A percentile compares a stretch with the other conserved stretches of the same genome.
These are phyloP conservation scores for Coemansia sp. DNA, from an alignment of 192 early-diverging fungal genomes.

Conservation along the genomic window DNA sequence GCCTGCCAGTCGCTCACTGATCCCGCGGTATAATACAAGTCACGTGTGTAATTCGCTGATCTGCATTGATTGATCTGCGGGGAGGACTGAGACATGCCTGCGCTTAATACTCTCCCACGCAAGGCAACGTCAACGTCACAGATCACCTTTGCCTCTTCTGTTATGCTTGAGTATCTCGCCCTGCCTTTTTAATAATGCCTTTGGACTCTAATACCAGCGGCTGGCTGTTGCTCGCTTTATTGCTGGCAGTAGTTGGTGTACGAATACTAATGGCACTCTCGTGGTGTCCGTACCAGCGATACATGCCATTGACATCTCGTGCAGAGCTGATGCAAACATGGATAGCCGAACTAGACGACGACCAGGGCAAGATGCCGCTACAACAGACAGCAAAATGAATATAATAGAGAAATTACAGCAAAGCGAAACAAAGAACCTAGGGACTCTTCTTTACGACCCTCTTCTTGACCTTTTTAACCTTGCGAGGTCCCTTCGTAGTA, in stretches of 20 bases:
- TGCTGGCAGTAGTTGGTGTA: neutral
- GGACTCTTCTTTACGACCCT: constrained; percentile 36
- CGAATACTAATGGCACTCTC: constrained; percentile 16
- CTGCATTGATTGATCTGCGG: neutral
- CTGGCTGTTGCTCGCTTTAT: constrained; percentile 19
- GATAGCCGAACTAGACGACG: constrained; percentile 12
- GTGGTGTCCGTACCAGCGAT: neutral
- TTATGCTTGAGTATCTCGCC: neutral
- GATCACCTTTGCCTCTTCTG: neutral
- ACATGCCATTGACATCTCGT: constrained; percentile 16
- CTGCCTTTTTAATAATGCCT: neutral
- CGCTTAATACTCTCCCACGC: neutral
- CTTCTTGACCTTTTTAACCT: constrained; percentile 46
- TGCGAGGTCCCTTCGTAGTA: constrained; percentile 32
- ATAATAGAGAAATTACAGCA: constrained; percentile 5
- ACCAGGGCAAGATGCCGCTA: neutral
- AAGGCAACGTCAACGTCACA: no score
- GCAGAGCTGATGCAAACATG: constrained; percentile 12
- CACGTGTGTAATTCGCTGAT: neutral
- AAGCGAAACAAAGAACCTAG: constrained; percentile 11
- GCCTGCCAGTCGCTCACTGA: neutral
- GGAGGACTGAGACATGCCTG: neutral
- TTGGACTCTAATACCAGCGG: constrained; percentile 17
- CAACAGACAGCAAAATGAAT: neutral
- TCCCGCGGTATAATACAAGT: neutral